phyloP scores from a whole-genome alignment of 2,329 filamentous ascomycete species.

The Sodiomyces alkalinus region DNA sequence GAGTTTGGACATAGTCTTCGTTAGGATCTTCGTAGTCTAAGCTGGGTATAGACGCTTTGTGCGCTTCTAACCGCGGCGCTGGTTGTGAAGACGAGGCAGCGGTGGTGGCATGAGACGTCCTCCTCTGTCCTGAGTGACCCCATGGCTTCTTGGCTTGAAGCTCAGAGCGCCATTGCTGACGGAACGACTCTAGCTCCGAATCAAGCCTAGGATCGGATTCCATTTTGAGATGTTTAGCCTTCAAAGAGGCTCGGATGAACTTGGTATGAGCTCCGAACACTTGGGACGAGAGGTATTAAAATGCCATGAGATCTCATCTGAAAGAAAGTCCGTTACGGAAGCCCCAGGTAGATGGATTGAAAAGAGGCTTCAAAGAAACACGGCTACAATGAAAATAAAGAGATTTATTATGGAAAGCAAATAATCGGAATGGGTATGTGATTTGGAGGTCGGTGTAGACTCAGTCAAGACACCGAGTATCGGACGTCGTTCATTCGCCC shows the following conservation, averaged over 20 bases:
- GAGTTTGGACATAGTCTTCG: slow-evolving; percentile 17
- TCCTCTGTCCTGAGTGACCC: not conserved
- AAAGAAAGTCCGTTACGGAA: too few species aligned
- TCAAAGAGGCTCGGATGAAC: too few species aligned
- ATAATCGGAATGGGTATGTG: too few species aligned
- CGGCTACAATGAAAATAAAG: not conserved
- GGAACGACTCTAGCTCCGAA: slow-evolving; percentile 73
- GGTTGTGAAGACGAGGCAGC: slow-evolving; percentile 12
- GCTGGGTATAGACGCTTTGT: slow-evolving; percentile 2
- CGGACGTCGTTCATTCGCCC: too few species aligned
- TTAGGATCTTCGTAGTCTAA: slow-evolving; percentile 16
- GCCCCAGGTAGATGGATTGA: too few species aligned
- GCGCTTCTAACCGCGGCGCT: slow-evolving; percentile 11
- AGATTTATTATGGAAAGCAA: not conserved
- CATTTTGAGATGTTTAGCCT: slow-evolving; percentile 1
- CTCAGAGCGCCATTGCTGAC: slow-evolving; percentile 74
- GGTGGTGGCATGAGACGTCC: slow-evolving; percentile 5
- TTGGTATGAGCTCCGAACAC: too few species aligned
- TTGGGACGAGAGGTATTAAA: not conserved
- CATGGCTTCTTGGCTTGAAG: slow-evolving; percentile 33
- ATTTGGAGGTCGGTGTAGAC: too few species aligned
- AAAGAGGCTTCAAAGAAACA: not conserved
- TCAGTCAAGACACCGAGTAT: too few species aligned
- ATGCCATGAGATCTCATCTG: too few species aligned
- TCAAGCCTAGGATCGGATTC: slow-evolving; percentile 23